A percentile compares a stretch with the other conserved stretches of the same genome.
Conservation (phyloP, 768 basidiomycete species). For the Lactarius trivialis region DNA sequence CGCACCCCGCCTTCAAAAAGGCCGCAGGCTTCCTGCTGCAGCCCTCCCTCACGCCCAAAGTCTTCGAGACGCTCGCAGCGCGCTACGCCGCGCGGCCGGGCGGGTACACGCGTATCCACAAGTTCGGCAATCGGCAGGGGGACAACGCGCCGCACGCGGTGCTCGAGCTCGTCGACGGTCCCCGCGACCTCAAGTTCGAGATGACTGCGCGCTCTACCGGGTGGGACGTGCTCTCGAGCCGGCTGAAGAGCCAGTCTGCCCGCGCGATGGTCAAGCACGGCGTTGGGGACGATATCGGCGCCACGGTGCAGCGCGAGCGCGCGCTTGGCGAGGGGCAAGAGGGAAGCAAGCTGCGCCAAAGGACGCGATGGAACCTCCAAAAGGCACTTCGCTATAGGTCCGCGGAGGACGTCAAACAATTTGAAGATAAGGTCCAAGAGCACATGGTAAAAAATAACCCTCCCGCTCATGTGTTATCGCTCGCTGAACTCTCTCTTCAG, state of each 20-base stretch:
- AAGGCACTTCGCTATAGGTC: slow-evolving; percentile 62
- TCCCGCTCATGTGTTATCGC: neutral
- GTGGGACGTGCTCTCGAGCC: slow-evolving; percentile 65
- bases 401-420: slow-evolving; percentile 37
- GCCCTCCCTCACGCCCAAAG: slow-evolving; percentile 63
- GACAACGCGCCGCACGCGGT: slow-evolving; percentile 94
- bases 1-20: slow-evolving; percentile 56
- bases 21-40: slow-evolving; percentile 79
- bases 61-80: slow-evolving; percentile 72
- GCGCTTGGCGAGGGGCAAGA: slow-evolving; percentile 34
- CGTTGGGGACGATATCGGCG: slow-evolving; percentile 37
- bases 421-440: slow-evolving; percentile 51
- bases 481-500: neutral
- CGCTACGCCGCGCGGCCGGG: slow-evolving; percentile 81
- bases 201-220: slow-evolving; percentile 85
- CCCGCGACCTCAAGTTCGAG: slow-evolving; percentile 80
- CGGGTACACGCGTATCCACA: slow-evolving; percentile 93
- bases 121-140: slow-evolving; percentile 80
- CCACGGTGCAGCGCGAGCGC: slow-evolving; percentile 46
- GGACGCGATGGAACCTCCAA: slow-evolving; percentile 69
- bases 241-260: slow-evolving; percentile 40
- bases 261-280: slow-evolving; percentile 47
- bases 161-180: slow-evolving; percentile 92
- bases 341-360: slow-evolving; percentile 45
- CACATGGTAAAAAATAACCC: slow-evolving; percentile 47